A percentile compares a stretch with the other conserved stretches of the same genome.
Conservation (phyloP, 345 rosid genomes). For the Pistacia vera region DNA sequence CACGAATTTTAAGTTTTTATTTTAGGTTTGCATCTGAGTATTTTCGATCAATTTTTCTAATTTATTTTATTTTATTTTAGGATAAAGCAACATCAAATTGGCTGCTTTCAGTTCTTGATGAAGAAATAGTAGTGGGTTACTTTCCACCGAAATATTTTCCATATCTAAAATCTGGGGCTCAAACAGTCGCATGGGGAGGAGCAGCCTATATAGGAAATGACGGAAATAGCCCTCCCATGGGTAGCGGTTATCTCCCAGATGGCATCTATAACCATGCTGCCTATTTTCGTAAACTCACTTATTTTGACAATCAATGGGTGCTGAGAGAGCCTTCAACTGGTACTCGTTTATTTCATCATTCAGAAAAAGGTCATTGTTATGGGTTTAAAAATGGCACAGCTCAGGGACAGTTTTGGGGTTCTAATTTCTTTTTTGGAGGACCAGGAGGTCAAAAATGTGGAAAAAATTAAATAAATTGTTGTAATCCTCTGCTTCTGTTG, state of each 20-base stretch:
- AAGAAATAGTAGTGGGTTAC: background rate
- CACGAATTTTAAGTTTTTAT: too few relatives aligned
- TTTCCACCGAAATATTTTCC: background rate
- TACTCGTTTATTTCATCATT: too few relatives aligned
- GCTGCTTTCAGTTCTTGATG: background rate
- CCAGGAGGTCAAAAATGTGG: background rate
- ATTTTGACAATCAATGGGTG: background rate
- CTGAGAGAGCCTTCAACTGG: background rate
- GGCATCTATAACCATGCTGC: background rate
- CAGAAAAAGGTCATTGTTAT: background rate
- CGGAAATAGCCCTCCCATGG: background rate
- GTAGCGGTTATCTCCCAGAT: background rate
- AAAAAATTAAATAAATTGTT: background rate
- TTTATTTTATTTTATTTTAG: background rate
- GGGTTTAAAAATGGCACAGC: background rate
- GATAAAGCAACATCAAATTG: background rate
- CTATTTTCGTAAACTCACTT: background rate
- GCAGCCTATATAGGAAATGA: background rate
- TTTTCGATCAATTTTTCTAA: too few relatives aligned
- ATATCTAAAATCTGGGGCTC: background rate
- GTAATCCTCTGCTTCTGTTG: too few relatives aligned
- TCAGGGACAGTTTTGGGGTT: background rate
- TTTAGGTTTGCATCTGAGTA: too few relatives aligned
- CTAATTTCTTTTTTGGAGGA: constrained; percentile 1
- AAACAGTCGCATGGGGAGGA: background rate